Percentiles rank a stretch among this genome's conserved stretches.
phyloP scores from a whole-genome alignment of 805 yeast species.

The Cephaloascus fragrans region DNA sequence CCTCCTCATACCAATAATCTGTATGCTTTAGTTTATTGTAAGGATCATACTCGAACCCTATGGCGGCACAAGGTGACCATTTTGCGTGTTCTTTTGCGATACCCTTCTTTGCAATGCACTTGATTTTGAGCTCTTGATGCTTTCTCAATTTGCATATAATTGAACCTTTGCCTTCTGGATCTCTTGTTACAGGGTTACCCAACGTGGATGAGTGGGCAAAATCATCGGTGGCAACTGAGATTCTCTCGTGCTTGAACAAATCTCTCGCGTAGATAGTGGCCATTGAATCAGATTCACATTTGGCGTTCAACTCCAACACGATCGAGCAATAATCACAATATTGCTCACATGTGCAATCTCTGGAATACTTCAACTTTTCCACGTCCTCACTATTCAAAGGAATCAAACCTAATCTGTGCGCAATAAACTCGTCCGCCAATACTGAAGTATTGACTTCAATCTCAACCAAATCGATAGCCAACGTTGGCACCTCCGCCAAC shows the following conservation, averaged over 20 bases:
- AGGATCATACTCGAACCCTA: conserved; percentile 97
- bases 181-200: conserved; percentile 83
- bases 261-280: conserved; percentile 89
- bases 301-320: conserved; percentile 75
- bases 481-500: conserved; percentile 93
- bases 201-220: conserved; percentile 36
- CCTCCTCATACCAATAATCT: conserved; percentile 92
- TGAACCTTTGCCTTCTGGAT: conserved; percentile 73
- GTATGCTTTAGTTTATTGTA: conserved; percentile 96
- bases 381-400: conserved; percentile 83
- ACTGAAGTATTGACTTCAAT: conserved; percentile 90
- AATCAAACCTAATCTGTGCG: conserved; percentile 88
- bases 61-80: conserved; percentile 95
- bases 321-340: conserved; percentile 95
- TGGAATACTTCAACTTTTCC: conserved; percentile 73
- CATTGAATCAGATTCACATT: conserved; percentile 79
- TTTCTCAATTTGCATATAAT: conserved; percentile 82
- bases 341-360: conserved; percentile 97
- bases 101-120: conserved; percentile 96
- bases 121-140: conserved; percentile 81
- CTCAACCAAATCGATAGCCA: conserved; percentile 94
- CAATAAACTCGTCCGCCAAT: conserved; percentile 90
- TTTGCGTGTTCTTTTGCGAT: conserved; percentile 97
- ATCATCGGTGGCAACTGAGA: too few species aligned
- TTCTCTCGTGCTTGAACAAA: conserved; percentile 28